Evolutionary conservation across 352 stramenopile species (phyloP).

Genomic region (Phytopythium vexans): DNA sequence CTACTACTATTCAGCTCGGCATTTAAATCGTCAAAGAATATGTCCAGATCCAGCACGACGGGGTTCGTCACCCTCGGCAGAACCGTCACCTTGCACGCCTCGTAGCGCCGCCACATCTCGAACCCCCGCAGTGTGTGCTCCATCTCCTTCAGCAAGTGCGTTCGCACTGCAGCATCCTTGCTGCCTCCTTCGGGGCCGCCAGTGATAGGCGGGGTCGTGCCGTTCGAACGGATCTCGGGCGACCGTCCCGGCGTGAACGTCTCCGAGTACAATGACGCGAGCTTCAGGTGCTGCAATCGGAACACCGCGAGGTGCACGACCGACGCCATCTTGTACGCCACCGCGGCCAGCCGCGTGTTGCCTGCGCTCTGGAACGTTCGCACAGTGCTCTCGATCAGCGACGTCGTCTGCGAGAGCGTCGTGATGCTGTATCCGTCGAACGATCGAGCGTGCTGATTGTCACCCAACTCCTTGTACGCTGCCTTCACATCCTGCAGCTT

Average conservation of each 20-base stretch:
- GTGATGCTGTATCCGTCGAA: conserved; percentile 65
- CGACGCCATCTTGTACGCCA: conserved; percentile 81
- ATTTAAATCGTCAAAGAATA: conserved; percentile 75
- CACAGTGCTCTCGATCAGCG: conserved; percentile 79
- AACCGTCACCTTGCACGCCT: conserved; percentile 63
- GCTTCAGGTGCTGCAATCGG: conserved; percentile 76
- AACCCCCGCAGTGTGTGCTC: conserved; percentile 82
- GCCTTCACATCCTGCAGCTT: conserved; percentile 78
- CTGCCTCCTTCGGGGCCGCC: conserved; percentile 44
- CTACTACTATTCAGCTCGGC: conserved; percentile 37
- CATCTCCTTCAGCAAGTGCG: conserved; percentile 82
- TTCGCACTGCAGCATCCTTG: conserved; percentile 62
- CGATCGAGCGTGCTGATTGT: conserved; percentile 53
- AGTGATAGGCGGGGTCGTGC: conserved; percentile 65
- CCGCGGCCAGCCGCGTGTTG: conserved; percentile 56
- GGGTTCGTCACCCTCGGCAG: conserved; percentile 76
- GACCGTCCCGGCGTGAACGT: conserved; percentile 74
- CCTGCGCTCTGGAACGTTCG: conserved; percentile 55
- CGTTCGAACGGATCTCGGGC: conserved; percentile 67
- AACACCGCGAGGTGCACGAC: conserved; percentile 81
- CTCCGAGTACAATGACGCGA: conserved; percentile 79
- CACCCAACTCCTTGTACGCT: conserved; percentile 68
- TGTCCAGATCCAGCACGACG: conserved; percentile 51
- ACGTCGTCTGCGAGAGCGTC: conserved; percentile 74
- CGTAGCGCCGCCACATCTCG: conserved; percentile 85